Percentiles rank a stretch among this genome's conserved stretches.
phyloP scores from a whole-genome alignment of 805 yeast genomes.

The Yarrowia sp. region DNA sequence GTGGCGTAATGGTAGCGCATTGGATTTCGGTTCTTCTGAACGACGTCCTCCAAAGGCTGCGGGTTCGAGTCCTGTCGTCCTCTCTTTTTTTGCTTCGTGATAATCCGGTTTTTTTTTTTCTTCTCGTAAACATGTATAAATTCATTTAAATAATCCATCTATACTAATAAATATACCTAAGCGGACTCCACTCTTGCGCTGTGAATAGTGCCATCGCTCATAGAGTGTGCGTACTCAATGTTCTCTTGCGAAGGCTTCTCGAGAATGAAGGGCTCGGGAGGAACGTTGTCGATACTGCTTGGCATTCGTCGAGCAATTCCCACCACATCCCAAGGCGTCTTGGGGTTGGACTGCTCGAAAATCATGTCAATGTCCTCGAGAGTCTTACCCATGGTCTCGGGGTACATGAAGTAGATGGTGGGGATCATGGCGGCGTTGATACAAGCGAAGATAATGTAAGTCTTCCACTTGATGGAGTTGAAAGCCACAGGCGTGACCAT shows the following conservation, averaged over 20 bases:
- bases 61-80: conserved; percentile 27
- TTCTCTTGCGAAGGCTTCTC: conserved; percentile 2
- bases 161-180: not conserved
- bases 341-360: conserved; percentile 34
- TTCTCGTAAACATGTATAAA: not conserved
- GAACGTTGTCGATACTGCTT: conserved; percentile 24
- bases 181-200: not conserved
- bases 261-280: not conserved
- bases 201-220: not conserved
- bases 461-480: conserved; percentile 5
- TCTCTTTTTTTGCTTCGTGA: not conserved
- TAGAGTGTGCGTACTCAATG: not conserved
- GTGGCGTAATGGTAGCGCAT: conserved; percentile 26
- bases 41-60: conserved; percentile 26
- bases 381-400: conserved; percentile 19
- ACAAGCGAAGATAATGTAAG: conserved; percentile 7
- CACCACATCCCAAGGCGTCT: conserved; percentile 47
- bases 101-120: too few relatives aligned
- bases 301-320: conserved; percentile 38
- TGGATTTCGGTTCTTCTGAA: conserved; percentile 25
- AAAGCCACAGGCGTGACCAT: conserved; percentile 17
- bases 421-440: conserved; percentile 17
- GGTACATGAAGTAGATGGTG: conserved; percentile 15
- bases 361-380: conserved; percentile 11
- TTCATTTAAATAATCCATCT: not conserved